Evolutionary conservation across 208 protist genomes (phyloP).

Genomic region (Wallacemonas sp.): DNA sequence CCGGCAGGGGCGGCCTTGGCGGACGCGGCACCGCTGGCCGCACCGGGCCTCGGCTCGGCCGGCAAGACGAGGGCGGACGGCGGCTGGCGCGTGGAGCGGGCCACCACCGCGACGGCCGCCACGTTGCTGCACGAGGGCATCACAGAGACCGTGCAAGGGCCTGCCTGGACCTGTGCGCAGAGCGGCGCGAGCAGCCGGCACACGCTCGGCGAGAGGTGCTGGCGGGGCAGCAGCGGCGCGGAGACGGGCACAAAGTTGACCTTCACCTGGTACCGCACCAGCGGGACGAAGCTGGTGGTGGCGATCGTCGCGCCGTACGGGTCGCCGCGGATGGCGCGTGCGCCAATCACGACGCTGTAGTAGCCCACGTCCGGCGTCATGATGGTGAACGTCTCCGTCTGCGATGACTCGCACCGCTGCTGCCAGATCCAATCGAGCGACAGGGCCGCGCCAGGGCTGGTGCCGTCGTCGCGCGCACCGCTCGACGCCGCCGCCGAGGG

Average conservation of each 20-base stretch:
- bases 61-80: not conserved
- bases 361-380: conserved; percentile 74
- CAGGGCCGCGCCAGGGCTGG: conserved; percentile 21
- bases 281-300: conserved; percentile 41
- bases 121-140: conserved; percentile 89
- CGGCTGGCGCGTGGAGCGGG: not conserved
- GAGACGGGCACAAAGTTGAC: conserved; percentile 72
- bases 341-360: conserved; percentile 76
- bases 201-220: conserved; percentile 70
- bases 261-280: conserved; percentile 71
- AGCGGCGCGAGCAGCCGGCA: conserved; percentile 76
- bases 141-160: conserved; percentile 53
- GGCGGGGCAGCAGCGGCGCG: conserved; percentile 62
- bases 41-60: too few relatives aligned
- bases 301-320: conserved; percentile 62
- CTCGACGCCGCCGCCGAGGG: too few relatives aligned
- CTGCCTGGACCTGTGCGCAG: conserved; percentile 42
- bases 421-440: conserved; percentile 83
- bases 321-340: conserved; percentile 61
- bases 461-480: conserved; percentile 12
- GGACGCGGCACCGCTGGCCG: too few relatives aligned
- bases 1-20: not conserved
- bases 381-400: conserved; percentile 76
- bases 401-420: conserved; percentile 61
- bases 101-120: conserved; percentile 63